A percentile compares a stretch with the other conserved stretches of the same genome.
phyloP scores from a whole-genome alignment of 1,139 yeast species.

The Kodamaea ohmeri region DNA sequence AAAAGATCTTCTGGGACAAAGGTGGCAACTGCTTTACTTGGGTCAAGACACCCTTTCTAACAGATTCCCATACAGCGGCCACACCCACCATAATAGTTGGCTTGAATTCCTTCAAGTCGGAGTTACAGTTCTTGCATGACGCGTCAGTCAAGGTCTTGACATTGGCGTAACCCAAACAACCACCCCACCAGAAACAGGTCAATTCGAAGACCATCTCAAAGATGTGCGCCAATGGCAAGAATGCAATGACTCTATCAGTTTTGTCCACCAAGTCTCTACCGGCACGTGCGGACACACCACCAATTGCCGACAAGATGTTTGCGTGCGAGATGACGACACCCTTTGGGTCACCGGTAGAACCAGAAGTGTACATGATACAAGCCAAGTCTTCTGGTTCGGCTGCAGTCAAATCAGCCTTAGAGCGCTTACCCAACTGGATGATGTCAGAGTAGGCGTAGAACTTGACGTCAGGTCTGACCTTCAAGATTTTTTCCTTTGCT shows the following conservation, averaged over 20 bases:
- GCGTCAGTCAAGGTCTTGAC: conserved; percentile 87
- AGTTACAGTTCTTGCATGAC: conserved; percentile 78
- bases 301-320: conserved; percentile 79
- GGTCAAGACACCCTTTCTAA: conserved; percentile 84
- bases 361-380: conserved; percentile 98
- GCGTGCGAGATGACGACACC: conserved; percentile 86
- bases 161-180: conserved; percentile 82
- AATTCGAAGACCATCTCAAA: conserved; percentile 90
- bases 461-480: conserved; percentile 72
- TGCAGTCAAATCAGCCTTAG: conserved; percentile 26
- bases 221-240: conserved; percentile 94
- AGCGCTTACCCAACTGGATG: conserved; percentile 55
- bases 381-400: conserved; percentile 76
- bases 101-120: conserved; percentile 82
- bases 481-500: conserved; percentile 57
- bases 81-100: conserved; percentile 98
- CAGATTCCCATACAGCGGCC: conserved; percentile 97
- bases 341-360: conserved; percentile 96
- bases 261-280: conserved; percentile 49
- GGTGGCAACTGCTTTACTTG: conserved; percentile 70
- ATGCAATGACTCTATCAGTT: conserved; percentile 74
- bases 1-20: conserved; percentile 74
- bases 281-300: conserved; percentile 73
- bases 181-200: conserved; percentile 84
- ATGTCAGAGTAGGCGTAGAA: conserved; percentile 67